Percentiles rank a stretch among this genome's conserved stretches.
These are phyloP conservation scores for Lipomyces sp. DNA, from an alignment of 805 yeast species.

Conservation along the genomic window DNA sequence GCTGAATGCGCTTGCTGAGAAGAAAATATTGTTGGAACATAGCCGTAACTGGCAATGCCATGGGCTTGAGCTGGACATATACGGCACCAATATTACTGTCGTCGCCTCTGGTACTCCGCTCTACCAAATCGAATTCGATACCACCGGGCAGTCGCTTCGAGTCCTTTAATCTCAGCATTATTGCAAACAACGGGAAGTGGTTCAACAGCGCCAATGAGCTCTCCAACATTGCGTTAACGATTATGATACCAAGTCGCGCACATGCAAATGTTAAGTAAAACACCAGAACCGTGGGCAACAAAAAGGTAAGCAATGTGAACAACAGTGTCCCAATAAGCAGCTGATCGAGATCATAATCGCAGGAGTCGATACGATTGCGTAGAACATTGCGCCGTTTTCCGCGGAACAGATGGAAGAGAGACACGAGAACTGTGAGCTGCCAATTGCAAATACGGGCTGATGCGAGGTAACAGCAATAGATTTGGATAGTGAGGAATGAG, in stretches of 20 bases:
- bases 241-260: constrained; percentile 58
- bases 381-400: constrained; percentile 87
- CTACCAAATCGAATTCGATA: constrained; percentile 45
- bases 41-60: constrained; percentile 52
- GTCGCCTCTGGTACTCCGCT: constrained; percentile 3
- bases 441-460: constrained; percentile 78
- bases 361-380: constrained; percentile 82
- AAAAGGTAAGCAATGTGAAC: constrained; percentile 75
- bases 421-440: constrained; percentile 68
- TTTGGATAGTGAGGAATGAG: constrained; percentile 68
- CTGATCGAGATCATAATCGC: constrained; percentile 85
- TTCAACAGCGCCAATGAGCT: constrained; percentile 67
- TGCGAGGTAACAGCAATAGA: constrained; percentile 76
- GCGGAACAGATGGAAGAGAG: constrained; percentile 81
- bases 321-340: constrained; percentile 84
- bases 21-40: constrained; percentile 57
- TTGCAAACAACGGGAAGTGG: constrained; percentile 84
- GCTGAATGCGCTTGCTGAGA: constrained; percentile 49
- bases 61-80: constrained; percentile 42
- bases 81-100: background rate
- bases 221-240: constrained; percentile 59
- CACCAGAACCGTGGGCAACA: constrained; percentile 85
- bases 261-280: constrained; percentile 77
- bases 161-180: constrained; percentile 79
- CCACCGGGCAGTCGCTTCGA: constrained; percentile 71